phyloP scores from a whole-genome alignment of 768 basidiomycete genomes.

The Pulveroboletus sp. region DNA sequence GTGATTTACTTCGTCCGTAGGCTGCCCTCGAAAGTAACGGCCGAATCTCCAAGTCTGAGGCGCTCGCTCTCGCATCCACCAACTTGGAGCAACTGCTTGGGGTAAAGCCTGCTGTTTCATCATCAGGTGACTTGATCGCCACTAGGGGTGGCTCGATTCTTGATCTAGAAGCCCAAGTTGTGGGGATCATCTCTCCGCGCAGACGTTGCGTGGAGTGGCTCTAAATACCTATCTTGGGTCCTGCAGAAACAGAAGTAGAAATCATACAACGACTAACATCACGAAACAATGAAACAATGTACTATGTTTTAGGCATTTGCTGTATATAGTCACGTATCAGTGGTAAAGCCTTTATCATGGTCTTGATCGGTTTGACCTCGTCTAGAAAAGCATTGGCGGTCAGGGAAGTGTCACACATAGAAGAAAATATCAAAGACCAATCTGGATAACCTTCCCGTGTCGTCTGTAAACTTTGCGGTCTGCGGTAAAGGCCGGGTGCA shows the following conservation, averaged over 20 bases:
- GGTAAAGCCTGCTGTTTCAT: constrained; percentile 11
- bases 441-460: constrained; percentile 60
- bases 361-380: constrained; percentile 67
- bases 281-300: background rate
- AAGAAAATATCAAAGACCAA: constrained; percentile 44
- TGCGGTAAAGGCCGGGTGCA: constrained; percentile 46
- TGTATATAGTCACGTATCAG: constrained; percentile 56
- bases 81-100: constrained; percentile 49
- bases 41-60: constrained; percentile 39
- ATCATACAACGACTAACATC: constrained; percentile 7
- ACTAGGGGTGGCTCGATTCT: constrained; percentile 50
- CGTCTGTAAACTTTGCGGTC: constrained; percentile 45
- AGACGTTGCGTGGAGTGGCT: constrained; percentile 48
- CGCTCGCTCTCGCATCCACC: constrained; percentile 48
- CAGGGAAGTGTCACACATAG: background rate
- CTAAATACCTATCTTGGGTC: constrained; percentile 17
- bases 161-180: constrained; percentile 43
- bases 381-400: constrained; percentile 35
- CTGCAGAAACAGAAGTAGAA: background rate
- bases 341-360: constrained; percentile 65
- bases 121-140: constrained; percentile 51
- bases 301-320: constrained; percentile 18
- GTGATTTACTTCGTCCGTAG: constrained; percentile 16
- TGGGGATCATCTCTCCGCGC: constrained; percentile 49
- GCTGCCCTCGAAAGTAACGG: constrained; percentile 39